Conservation (phyloP, 1,139 yeast species). For the Zygosaccharomyces pseudobailii region DNA sequence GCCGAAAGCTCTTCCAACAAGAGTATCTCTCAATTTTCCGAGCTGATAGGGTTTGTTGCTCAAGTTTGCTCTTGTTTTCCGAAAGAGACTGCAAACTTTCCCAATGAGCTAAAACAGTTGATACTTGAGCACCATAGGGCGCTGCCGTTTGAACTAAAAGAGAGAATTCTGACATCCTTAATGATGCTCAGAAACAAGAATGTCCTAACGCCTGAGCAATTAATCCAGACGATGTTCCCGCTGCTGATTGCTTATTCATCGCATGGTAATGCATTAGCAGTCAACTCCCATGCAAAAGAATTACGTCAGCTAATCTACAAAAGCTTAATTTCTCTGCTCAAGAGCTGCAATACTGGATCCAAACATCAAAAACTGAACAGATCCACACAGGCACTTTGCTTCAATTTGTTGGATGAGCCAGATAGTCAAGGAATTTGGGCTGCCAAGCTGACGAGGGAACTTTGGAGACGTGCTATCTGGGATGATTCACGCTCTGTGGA, state of each 20-base stretch:
- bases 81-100: conserved; percentile 78
- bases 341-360: conserved; percentile 76
- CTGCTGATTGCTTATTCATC: conserved; percentile 52
- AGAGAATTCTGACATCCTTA: conserved; percentile 83
- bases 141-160: conserved; percentile 78
- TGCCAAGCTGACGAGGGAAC: conserved; percentile 85
- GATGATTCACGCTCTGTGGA: conserved; percentile 95
- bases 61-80: conserved; percentile 92
- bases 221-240: conserved; percentile 87
- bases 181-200: conserved; percentile 87
- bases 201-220: conserved; percentile 67
- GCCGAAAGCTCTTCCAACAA: conserved; percentile 31
- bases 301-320: conserved; percentile 78
- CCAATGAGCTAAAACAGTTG: conserved; percentile 68
- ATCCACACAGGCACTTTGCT: conserved; percentile 85
- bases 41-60: conserved; percentile 81
- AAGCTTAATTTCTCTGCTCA: conserved; percentile 70
- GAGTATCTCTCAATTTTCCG: conserved; percentile 70
- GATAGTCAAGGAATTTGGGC: conserved; percentile 93
- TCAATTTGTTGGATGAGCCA: conserved; percentile 74
- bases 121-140: conserved; percentile 72
- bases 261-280: conserved; percentile 44
- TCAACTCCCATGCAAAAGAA: conserved; percentile 67
- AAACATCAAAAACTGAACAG: conserved; percentile 77
- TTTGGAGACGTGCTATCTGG: conserved; percentile 98